A percentile compares a stretch with the other conserved stretches of the same genome.
These are phyloP conservation scores for Erodium texanum DNA, from an alignment of 441 rosid genomes.

Conservation along the genomic window DNA sequence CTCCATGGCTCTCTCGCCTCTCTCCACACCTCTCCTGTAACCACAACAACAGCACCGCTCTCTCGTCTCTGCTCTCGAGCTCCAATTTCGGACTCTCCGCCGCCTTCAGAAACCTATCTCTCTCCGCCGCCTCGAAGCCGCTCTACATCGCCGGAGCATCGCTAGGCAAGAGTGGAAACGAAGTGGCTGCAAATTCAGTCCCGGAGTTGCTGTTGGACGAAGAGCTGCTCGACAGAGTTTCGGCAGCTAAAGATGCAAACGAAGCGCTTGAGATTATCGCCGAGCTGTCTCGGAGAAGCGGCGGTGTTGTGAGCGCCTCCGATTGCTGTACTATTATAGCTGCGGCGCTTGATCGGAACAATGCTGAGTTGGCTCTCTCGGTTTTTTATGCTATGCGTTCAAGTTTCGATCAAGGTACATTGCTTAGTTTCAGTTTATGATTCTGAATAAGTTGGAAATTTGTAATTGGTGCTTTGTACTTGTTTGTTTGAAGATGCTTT, in stretches of 20 bases:
- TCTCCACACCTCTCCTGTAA: constrained; percentile 14
- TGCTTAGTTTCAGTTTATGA: neutral
- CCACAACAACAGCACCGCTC: constrained; percentile 18
- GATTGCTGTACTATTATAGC: constrained; percentile 50
- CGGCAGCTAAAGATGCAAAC: constrained; percentile 48
- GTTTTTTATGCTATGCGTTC: constrained; percentile 81
- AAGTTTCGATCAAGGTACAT: constrained; percentile 59
- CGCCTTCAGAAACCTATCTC: constrained; percentile 10
- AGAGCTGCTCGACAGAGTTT: constrained; percentile 35
- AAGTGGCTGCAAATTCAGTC: constrained; percentile 22
- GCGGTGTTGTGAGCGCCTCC: constrained; percentile 37
- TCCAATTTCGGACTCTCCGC: neutral
- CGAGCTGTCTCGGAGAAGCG: constrained; percentile 20
- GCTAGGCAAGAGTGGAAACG: constrained; percentile 24
- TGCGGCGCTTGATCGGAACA: constrained; percentile 52
- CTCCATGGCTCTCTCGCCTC: constrained; percentile 29
- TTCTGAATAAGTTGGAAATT: neutral
- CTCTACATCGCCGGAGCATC: constrained; percentile 23
- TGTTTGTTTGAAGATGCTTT: no score
- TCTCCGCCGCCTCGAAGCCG: neutral
- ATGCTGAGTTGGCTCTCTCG: constrained; percentile 67
- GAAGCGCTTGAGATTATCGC: constrained; percentile 52
- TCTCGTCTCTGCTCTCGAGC: constrained; percentile 23
- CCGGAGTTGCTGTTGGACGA: constrained; percentile 20
- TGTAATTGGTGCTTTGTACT: no score